Percentiles rank a stretch among this genome's conserved stretches.
Conservation (phyloP, 768 basidiomycete species). For the Naganishia antarctica region DNA sequence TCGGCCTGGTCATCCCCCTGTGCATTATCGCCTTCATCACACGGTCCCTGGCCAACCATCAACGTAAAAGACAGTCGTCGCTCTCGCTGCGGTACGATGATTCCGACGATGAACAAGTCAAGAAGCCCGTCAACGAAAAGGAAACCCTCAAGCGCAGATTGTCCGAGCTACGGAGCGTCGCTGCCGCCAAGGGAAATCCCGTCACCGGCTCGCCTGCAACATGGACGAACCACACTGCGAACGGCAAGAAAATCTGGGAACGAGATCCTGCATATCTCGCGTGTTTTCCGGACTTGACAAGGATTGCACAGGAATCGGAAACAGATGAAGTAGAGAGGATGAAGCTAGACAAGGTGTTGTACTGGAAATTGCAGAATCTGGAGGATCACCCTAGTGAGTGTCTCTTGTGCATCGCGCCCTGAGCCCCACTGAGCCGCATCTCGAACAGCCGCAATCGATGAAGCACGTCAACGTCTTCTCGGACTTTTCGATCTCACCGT, state of each 20-base stretch:
- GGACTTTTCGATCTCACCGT: constrained; percentile 36
- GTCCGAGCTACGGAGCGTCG: constrained; percentile 14
- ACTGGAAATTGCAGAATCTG: constrained; percentile 40
- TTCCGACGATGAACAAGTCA: neutral
- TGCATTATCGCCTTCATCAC: constrained; percentile 20
- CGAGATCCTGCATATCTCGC: constrained; percentile 13
- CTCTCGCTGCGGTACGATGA: constrained; percentile 25
- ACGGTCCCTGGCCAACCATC: constrained; percentile 21
- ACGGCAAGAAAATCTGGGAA: constrained; percentile 23
- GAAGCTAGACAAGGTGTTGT: constrained; percentile 32
- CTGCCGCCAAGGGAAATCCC: constrained; percentile 21
- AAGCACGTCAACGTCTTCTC: constrained; percentile 32
- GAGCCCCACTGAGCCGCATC: neutral
- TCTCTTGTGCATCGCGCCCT: too few species aligned
- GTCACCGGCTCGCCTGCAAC: constrained; percentile 9
- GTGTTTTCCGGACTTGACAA: constrained; percentile 23
- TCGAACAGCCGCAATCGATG: constrained; percentile 29
- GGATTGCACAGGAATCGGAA: constrained; percentile 29
- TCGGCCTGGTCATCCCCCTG: constrained; percentile 17
- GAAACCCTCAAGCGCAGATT: neutral
- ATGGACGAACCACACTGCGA: constrained; percentile 4
- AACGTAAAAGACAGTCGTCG: constrained; percentile 25
- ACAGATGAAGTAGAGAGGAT: constrained; percentile 24
- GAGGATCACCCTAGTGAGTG: constrained; percentile 40
- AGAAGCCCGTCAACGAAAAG: constrained; percentile 1